Percentiles rank a stretch among this genome's conserved stretches.
phyloP scores from a whole-genome alignment of 805 yeast species.

The Zygosaccharomyces pseudorouxii region DNA sequence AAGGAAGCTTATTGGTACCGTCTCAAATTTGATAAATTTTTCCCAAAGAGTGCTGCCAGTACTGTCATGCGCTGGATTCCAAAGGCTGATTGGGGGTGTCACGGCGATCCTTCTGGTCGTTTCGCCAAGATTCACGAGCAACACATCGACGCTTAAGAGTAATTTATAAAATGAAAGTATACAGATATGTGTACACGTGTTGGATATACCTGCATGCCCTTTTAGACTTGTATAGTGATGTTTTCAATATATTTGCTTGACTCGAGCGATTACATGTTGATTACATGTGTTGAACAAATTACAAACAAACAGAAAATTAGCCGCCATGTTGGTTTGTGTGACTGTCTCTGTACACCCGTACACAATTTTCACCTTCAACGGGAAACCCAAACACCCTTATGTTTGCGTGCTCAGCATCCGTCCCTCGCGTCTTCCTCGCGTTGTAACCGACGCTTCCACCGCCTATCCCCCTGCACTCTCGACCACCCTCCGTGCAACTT shows the following conservation, averaged over 20 bases:
- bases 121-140: conserved; percentile 85
- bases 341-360: background rate
- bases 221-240: too few species aligned
- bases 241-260: too few species aligned
- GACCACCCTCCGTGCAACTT: background rate
- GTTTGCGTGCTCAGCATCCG: too few species aligned
- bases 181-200: background rate
- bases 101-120: conserved; percentile 98
- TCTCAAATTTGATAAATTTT: conserved; percentile 88
- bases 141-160: conserved; percentile 40
- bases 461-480: background rate
- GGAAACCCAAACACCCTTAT: too few species aligned
- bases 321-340: background rate
- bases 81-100: conserved; percentile 99
- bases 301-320: too few species aligned
- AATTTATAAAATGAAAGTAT: background rate
- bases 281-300: too few species aligned
- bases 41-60: conserved; percentile 88
- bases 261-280: too few species aligned
- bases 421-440: too few species aligned
- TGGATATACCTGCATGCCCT: too few species aligned
- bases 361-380: background rate
- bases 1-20: conserved; percentile 99
- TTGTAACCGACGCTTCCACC: background rate
- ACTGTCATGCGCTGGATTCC: conserved; percentile 99